Evolutionary conservation across 164 flowering plant species (phyloP).

Genomic region (Tetrastigma voinierianum): DNA sequence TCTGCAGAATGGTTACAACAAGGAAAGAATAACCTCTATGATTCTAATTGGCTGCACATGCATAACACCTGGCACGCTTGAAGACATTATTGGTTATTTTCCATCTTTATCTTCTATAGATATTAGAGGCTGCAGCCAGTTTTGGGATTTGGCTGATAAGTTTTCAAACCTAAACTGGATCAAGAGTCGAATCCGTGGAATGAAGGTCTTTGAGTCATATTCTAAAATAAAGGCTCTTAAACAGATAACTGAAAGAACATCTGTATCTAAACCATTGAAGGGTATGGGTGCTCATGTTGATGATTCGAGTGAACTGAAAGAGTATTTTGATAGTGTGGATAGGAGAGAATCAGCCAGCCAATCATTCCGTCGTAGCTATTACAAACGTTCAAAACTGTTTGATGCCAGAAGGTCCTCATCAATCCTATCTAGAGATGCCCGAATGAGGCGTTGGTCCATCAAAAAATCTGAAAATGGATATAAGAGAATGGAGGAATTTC

Average conservation of each 20-base stretch:
- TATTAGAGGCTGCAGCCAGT: slow-evolving; percentile 82
- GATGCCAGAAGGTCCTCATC: slow-evolving; percentile 82
- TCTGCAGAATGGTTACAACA: slow-evolving; percentile 78
- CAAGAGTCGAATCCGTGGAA: slow-evolving; percentile 27
- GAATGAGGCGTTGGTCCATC: slow-evolving; percentile 65
- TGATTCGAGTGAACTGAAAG: slow-evolving; percentile 57
- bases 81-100: slow-evolving; percentile 61
- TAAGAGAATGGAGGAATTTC: slow-evolving; percentile 74
- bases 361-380: slow-evolving; percentile 62
- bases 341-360: slow-evolving; percentile 63
- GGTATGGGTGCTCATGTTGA: slow-evolving; percentile 41
- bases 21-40: slow-evolving; percentile 62
- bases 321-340: slow-evolving; percentile 54
- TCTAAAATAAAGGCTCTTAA: slow-evolving; percentile 58
- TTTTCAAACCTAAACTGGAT: slow-evolving; percentile 72
- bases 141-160: slow-evolving; percentile 49
- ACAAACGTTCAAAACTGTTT: slow-evolving; percentile 73
- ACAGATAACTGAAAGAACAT: slow-evolving; percentile 51
- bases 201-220: slow-evolving; percentile 30
- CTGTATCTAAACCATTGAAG: slow-evolving; percentile 29
- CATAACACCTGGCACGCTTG: slow-evolving; percentile 58
- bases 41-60: slow-evolving; percentile 70
- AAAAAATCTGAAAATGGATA: slow-evolving; percentile 74
- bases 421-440: slow-evolving; percentile 88
- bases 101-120: slow-evolving; percentile 61